Conservation (phyloP, 1,284 basidiomycete genomes). For the Naganishia cerealis region DNA sequence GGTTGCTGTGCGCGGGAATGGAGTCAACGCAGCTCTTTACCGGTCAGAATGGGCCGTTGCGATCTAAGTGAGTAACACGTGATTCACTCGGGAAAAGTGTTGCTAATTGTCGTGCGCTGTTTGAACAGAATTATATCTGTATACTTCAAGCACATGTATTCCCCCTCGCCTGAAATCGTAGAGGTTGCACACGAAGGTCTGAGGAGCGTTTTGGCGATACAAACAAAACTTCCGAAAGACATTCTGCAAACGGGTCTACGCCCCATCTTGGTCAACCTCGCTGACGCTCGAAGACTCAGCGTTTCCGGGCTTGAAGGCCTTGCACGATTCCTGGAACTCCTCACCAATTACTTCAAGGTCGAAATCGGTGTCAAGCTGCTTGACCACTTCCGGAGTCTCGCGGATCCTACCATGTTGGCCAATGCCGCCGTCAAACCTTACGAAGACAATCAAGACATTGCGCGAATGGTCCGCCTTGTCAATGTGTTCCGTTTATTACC, state of each 20-base stretch:
- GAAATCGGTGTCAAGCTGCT: constrained; percentile 97
- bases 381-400: constrained; percentile 89
- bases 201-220: constrained; percentile 81
- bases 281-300: constrained; percentile 90
- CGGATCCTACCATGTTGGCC: constrained; percentile 73
- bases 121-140: constrained; percentile 79
- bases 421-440: constrained; percentile 75
- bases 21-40: constrained; percentile 89
- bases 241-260: constrained; percentile 90
- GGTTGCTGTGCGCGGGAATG: constrained; percentile 90
- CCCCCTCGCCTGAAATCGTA: constrained; percentile 87
- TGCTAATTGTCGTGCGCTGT: constrained; percentile 16
- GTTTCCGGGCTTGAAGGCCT: constrained; percentile 93
- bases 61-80: constrained; percentile 67
- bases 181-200: constrained; percentile 93
- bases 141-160: constrained; percentile 99
- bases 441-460: constrained; percentile 85
- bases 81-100: neutral
- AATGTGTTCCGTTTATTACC: constrained; percentile 97
- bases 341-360: constrained; percentile 99
- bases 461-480: constrained; percentile 87
- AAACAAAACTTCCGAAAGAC: constrained; percentile 91
- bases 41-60: constrained; percentile 61
- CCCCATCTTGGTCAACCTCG: constrained; percentile 96
- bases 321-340: constrained; percentile 86